Evolutionary conservation across 176 grass and related monocot species (phyloP), one percentile per base, ranked within the genome.

Genomic region (Areca catechu): DNA sequence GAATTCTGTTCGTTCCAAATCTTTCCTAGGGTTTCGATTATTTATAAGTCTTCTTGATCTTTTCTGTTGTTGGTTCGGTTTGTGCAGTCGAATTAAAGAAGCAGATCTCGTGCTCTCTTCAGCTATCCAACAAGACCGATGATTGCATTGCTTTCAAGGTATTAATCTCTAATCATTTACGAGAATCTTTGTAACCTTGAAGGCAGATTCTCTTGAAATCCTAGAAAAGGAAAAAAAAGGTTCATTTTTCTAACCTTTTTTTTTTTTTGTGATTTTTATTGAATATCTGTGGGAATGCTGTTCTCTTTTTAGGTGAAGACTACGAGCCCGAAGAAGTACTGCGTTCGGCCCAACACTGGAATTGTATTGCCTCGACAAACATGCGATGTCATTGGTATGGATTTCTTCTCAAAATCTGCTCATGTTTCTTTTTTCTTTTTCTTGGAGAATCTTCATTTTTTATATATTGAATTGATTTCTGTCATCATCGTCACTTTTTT

Each of bases 71-170:
- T 6, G 20, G 28, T 49, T 49, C 63, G 76, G 14, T n/a, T 55
- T 28, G 60, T 15, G 77, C 75, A 94, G 89, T 94, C 52, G 89
- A 88, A 70, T 70, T 94, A 74, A 83, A 88, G 70, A 88, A 81
- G 81, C 83, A 87, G 76, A 83, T 87, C 62, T 88, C 89, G 49
- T 88, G 83, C 77, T 81, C 80, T 50, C 61, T 94, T 68, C 89
- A 94, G 69, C 80, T 94, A 12, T 84, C 73, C 34, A 94, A 94
- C 67, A 85, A 70, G 69, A 81, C 77, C 50, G 28, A 79, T 56
- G 77, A 88, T 27, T 70, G 51, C 59, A 76, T 94, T 62, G 89
- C 89, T 53, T 83, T 94, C 71, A 94, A 88, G 83, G 89, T 94
- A 21, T 50, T 63, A 14, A 49, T 3, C 48, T 48, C 14, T 5